phyloP scores from a whole-genome alignment of 2,329 filamentous ascomycete genomes.

The Diaporthe vaccinii region DNA sequence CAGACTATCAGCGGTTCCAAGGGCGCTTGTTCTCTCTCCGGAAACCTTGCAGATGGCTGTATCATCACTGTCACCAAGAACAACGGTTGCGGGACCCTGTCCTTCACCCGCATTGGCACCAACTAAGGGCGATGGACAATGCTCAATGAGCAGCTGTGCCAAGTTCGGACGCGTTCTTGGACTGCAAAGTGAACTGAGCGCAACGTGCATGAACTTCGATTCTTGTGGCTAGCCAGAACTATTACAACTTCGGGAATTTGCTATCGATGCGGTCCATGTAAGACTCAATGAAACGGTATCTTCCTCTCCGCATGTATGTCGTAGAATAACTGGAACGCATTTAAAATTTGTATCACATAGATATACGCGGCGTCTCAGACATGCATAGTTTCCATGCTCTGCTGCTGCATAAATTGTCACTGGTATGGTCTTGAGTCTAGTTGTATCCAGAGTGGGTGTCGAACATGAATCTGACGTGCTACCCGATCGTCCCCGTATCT shows the following conservation, averaged over 20 bases:
- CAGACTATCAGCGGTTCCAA: constrained; percentile 12
- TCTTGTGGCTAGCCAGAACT: background rate
- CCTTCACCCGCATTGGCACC: constrained; percentile 5
- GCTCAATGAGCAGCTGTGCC: background rate
- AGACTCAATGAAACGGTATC: background rate
- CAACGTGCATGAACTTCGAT: background rate
- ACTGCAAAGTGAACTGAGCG: background rate
- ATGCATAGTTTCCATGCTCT: no score
- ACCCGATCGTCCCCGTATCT: no score
- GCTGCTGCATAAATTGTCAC: no score
- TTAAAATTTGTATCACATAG: background rate
- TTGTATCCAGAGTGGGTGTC: no score
- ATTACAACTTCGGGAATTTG: background rate
- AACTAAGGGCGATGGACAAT: background rate
- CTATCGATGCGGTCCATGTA: background rate
- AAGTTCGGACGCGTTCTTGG: background rate
- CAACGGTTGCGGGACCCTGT: background rate
- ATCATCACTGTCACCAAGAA: background rate
- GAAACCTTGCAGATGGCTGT: constrained; percentile 10
- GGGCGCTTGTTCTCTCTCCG: constrained; percentile 3
- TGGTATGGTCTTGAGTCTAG: no score
- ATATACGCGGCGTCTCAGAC: no score
- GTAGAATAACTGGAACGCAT: background rate
- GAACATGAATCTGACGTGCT: no score
- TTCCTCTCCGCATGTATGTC: background rate